Evolutionary conservation across 352 stramenopile genomes (phyloP).

Genomic region (Aphanomyces euteiches): DNA sequence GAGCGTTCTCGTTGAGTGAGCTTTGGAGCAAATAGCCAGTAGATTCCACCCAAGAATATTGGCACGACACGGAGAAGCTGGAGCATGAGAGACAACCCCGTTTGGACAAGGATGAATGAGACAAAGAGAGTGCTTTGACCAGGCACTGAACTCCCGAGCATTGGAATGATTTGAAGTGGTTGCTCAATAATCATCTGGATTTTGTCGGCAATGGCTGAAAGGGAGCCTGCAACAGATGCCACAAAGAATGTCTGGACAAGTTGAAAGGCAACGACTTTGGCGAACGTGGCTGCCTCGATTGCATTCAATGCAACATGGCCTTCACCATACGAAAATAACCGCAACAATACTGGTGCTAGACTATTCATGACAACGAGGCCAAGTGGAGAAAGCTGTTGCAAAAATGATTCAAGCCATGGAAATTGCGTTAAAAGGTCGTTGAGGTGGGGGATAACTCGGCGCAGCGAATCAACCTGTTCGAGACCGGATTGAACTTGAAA

Average conservation of each 20-base stretch:
- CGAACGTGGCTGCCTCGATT: constrained; percentile 64
- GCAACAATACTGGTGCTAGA: constrained; percentile 64
- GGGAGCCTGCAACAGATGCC: constrained; percentile 57
- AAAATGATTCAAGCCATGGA: constrained; percentile 47
- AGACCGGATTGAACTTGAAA: background rate
- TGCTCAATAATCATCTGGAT: constrained; percentile 38
- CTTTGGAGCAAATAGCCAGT: constrained; percentile 48
- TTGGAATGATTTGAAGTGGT: constrained; percentile 44
- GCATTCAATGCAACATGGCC: constrained; percentile 63
- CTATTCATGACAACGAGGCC: constrained; percentile 66
- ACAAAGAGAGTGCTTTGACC: constrained; percentile 80
- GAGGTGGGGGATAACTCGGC: constrained; percentile 49
- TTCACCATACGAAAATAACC: constrained; percentile 55
- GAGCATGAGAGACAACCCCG: constrained; percentile 57
- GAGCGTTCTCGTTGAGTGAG: constrained; percentile 45
- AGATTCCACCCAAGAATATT: constrained; percentile 43
- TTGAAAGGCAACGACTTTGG: constrained; percentile 62
- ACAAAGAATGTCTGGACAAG: constrained; percentile 84
- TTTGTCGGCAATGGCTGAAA: constrained; percentile 60
- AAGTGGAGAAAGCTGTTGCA: constrained; percentile 64
- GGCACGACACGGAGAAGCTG: constrained; percentile 58
- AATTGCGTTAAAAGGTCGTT: constrained; percentile 42
- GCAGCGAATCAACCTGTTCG: constrained; percentile 46
- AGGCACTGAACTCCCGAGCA: constrained; percentile 65
- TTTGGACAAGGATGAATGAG: constrained; percentile 70